These are phyloP conservation scores for Mesostigma viride DNA, from an alignment of 139 green algal species.

Conservation along the genomic window DNA sequence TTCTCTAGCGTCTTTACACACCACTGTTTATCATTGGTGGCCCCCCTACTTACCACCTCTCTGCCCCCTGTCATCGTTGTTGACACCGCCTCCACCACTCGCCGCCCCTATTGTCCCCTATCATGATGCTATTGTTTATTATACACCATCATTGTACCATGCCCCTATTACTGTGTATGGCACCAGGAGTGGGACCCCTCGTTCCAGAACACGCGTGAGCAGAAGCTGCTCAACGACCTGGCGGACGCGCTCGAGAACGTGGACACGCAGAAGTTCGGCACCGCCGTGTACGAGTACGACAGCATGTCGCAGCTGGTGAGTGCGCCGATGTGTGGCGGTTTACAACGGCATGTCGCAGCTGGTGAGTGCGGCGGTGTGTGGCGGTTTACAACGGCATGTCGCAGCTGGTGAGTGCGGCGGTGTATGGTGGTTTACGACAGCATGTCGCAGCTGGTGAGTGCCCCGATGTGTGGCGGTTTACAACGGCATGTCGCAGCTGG, in stretches of 20 bases:
- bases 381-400: no score
- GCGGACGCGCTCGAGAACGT: constrained; percentile 45
- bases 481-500: no score
- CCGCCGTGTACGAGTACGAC: constrained; percentile 77
- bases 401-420: no score
- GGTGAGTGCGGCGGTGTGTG: neutral
- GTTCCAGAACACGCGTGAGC: constrained; percentile 26
- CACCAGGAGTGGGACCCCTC: constrained; percentile 28
- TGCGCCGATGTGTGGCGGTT: neutral
- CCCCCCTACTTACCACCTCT: no score
- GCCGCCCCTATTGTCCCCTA: neutral
- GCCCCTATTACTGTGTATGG: neutral
- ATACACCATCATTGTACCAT: neutral
- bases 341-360: neutral
- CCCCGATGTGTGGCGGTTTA: no score
- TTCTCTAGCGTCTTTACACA: no score
- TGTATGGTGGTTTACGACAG: no score
- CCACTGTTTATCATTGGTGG: no score
- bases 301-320: constrained; percentile 59
- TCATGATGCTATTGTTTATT: neutral
- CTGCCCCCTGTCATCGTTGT: neutral
- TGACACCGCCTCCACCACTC: neutral
- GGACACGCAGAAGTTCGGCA: constrained; percentile 68
- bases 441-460: no score
- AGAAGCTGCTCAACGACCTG: constrained; percentile 40